Base-by-base conservation (phyloP, 2,329 filamentous ascomycete genomes). In the Clonostachys rosea region DNA sequence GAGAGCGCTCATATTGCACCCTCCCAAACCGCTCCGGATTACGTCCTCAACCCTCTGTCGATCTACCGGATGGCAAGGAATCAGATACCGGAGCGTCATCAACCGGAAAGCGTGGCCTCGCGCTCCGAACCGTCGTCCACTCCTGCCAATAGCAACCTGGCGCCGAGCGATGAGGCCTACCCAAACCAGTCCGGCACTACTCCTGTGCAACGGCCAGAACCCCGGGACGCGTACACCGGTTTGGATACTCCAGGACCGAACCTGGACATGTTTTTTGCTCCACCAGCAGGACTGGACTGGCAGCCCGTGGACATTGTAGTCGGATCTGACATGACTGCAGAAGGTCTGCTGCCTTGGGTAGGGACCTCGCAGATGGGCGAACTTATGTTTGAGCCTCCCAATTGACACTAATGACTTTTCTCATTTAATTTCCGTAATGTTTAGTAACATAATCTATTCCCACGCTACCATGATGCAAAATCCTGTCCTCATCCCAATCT, bases 21-120 rank as follows among this genome's bases (percentile, higher is more conserved):
- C 10, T 36, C 41, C n/a, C 48, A 42, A 14, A 18, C 34, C 16
- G 45, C 48, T 5, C 48, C 48, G 20, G 48, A 49, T n/a, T 47
- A 44, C 35, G 40, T 47, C 6, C 42, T 49, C 8, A 49, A 47
- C 30, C 44, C 48, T 14, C 30, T 49, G 6, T 41, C 44, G 14
- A 49, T 49, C n/a, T 47, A 42, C 34, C 44, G 48, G 7, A 49
- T 49, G 48, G 48, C 48, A 13, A 39, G 47, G 11, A 46, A 49
- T 18, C 40, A 49, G 14, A 47, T 49, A 16, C 43, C 43, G 11
- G 43, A 45, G 35, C n/a, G 43, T 30, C 43, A 45, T 5, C 34
- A 34, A 11, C 43, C 43, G 10, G 43, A 45, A 39, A 40, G 35
- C 17, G 18, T 16, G 14, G 39, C 18, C 35, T n/a, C 43, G 10